phyloP scores from a whole-genome alignment of 2,329 filamentous ascomycete genomes.

The Talaromyces marneffei region DNA sequence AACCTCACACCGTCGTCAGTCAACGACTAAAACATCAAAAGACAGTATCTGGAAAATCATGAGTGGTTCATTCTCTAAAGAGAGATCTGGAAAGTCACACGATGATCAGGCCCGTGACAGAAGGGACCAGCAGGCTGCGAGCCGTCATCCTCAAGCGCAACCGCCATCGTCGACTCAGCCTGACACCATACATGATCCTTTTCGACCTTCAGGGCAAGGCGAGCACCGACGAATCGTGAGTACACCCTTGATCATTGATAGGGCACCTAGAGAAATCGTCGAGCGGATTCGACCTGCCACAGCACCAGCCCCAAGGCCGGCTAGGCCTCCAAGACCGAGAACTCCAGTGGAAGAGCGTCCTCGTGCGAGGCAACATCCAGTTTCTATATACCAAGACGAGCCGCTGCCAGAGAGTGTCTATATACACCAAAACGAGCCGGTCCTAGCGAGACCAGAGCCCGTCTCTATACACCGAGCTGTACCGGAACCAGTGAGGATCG shows the following conservation, averaged over 20 bases:
- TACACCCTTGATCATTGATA: not conserved
- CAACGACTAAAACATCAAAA: not conserved
- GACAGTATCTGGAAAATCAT: conserved; percentile 1
- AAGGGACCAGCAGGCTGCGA: not conserved
- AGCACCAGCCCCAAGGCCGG: not conserved
- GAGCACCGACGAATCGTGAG: not conserved
- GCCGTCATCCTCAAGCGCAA: not conserved
- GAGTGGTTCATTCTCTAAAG: not conserved
- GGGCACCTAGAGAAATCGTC: not conserved
- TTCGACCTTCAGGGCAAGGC: not conserved
- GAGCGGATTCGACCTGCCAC: not conserved
- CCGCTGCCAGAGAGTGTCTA: not conserved
- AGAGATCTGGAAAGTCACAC: not conserved
- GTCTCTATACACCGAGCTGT: not conserved
- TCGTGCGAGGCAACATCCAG: not conserved
- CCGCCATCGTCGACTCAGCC: not conserved
- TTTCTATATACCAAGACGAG: not conserved
- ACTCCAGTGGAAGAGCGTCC: conserved; percentile 5
- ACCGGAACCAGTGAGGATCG: not conserved
- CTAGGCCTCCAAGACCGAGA: not conserved
- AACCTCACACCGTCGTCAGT: not conserved
- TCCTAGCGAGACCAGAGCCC: not conserved
- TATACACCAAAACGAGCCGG: not conserved
- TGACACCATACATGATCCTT: not conserved
- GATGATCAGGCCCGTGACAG: not conserved